Percentiles rank a stretch among this genome's conserved stretches.
phyloP scores from a whole-genome alignment of 2,329 filamentous ascomycete genomes.

The Emmonsia crescens region DNA sequence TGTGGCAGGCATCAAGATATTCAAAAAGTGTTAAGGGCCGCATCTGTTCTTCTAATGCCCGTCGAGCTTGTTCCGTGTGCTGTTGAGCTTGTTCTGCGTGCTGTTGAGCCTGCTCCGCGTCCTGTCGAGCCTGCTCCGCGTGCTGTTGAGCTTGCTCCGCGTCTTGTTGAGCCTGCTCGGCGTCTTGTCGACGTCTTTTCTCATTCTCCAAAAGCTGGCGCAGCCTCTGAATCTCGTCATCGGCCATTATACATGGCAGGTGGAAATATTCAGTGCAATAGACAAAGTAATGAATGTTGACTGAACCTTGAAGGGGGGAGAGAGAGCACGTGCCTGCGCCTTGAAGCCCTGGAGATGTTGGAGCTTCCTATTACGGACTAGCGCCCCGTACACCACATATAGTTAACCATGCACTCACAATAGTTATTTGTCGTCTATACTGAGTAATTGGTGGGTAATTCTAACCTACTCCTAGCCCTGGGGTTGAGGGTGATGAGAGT shows the following conservation, averaged over 20 bases:
- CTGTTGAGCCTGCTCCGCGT: neutral
- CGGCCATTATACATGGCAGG: neutral
- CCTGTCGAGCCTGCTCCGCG: neutral
- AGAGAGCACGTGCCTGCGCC: too few relatives aligned
- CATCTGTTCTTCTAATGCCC: neutral
- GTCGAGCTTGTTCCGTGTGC: neutral
- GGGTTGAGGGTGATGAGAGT: too few relatives aligned
- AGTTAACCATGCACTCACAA: too few relatives aligned
- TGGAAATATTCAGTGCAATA: neutral
- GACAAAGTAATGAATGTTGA: neutral
- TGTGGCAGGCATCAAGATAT: slow-evolving; percentile 13
- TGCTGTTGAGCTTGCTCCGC: neutral
- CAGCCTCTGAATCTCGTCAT: neutral
- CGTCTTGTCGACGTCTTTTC: neutral
- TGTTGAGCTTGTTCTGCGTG: neutral
- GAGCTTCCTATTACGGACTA: too few relatives aligned
- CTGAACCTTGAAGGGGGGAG: too few relatives aligned
- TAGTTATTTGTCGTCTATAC: too few relatives aligned
- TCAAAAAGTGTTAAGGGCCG: slow-evolving; percentile 3
- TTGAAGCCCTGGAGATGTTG: too few relatives aligned
- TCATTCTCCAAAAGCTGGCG: neutral
- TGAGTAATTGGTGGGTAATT: too few relatives aligned
- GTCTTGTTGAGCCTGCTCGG: neutral
- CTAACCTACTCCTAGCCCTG: too few relatives aligned
- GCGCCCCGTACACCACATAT: too few relatives aligned